Percentiles rank a stretch among this genome's conserved stretches.
These are phyloP conservation scores for Helicostylum pulchrum DNA, from an alignment of 192 early-diverging fungal species.

Conservation along the genomic window DNA sequence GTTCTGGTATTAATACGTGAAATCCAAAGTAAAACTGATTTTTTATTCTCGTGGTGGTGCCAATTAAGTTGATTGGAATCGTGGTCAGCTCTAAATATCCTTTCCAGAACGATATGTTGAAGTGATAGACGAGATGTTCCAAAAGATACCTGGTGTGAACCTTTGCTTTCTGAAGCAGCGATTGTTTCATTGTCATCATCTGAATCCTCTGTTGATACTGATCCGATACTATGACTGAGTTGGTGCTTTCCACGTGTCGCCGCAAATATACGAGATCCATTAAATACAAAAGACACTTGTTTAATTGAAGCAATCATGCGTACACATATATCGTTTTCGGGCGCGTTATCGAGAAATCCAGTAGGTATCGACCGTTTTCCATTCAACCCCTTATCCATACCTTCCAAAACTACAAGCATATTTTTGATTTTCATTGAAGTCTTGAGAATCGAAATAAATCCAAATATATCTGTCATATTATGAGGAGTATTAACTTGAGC, in stretches of 20 bases:
- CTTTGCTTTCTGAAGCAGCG: background rate
- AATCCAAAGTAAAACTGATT: conserved; percentile 4
- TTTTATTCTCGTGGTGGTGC: background rate
- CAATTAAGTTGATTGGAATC: background rate
- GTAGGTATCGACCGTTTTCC: conserved; percentile 1
- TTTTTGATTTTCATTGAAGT: conserved; percentile 2
- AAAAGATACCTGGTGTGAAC: background rate
- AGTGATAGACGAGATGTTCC: background rate
- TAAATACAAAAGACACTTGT: conserved; percentile 17
- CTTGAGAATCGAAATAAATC: background rate
- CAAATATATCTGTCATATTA: background rate
- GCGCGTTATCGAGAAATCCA: conserved; percentile 36
- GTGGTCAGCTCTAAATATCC: background rate
- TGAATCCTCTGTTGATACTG: background rate
- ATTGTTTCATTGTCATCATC: background rate
- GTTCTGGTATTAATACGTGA: background rate
- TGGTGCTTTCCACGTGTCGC: background rate
- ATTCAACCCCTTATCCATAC: conserved; percentile 13
- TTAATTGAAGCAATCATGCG: conserved; percentile 11
- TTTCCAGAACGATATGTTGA: background rate
- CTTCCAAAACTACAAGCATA: conserved; percentile 5
- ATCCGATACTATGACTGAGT: background rate
- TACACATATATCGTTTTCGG: conserved; percentile 15
- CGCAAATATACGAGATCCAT: conserved; percentile 12
- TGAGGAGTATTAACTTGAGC: too few species aligned